Conservation (phyloP, 1,284 basidiomycete genomes). For the Trametes pubescens region DNA sequence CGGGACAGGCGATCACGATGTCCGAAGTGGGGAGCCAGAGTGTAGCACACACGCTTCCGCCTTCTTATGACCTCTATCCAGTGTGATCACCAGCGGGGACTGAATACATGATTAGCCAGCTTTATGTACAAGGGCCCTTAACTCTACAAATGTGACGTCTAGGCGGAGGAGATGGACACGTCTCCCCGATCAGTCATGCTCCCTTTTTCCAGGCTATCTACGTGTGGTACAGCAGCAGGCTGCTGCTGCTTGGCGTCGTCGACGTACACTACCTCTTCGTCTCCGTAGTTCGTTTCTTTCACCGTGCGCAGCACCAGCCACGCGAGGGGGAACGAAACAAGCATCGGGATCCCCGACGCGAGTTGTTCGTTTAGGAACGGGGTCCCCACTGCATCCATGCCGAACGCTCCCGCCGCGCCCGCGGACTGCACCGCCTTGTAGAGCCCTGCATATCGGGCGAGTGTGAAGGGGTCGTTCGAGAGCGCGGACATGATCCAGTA, state of each 20-base stretch:
- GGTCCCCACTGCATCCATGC: constrained; percentile 55
- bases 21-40: no score
- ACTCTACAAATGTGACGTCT: no score
- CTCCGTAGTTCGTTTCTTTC: constrained; percentile 51
- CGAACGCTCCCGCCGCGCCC: constrained; percentile 52
- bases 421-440: constrained; percentile 53
- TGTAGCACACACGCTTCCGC: no score
- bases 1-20: no score
- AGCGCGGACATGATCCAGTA: constrained; percentile 56
- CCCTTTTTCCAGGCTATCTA: no score
- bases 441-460: constrained; percentile 52
- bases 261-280: constrained; percentile 46
- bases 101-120: no score
- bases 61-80: no score
- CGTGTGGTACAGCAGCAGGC: no score
- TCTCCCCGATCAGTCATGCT: no score
- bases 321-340: constrained; percentile 48
- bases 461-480: constrained; percentile 52
- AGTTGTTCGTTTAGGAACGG: constrained; percentile 50
- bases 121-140: no score
- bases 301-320: constrained; percentile 46
- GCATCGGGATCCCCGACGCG: constrained; percentile 48
- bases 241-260: constrained; percentile 39
- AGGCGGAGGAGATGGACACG: no score
- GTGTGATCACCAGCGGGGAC: no score